Evolutionary conservation across 805 yeast species (phyloP).

Genomic region (Cyberlindnera misumaiensis): DNA sequence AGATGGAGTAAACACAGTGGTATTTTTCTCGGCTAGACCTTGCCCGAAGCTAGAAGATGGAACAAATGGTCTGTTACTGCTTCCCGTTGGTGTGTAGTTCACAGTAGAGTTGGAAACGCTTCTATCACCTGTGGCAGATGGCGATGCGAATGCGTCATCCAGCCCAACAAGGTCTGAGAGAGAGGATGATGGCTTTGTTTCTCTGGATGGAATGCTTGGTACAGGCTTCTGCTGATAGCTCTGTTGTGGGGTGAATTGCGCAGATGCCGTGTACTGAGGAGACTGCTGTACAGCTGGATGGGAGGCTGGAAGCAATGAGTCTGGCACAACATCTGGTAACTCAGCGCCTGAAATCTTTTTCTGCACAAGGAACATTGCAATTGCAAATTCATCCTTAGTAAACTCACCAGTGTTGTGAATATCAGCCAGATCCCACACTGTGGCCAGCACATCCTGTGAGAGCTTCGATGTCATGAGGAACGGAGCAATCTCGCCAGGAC

Average conservation of each 20-base stretch:
- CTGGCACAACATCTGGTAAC: slow-evolving; percentile 75
- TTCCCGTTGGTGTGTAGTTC: slow-evolving; percentile 25
- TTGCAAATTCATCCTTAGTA: slow-evolving; percentile 75
- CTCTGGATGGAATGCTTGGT: slow-evolving; percentile 31
- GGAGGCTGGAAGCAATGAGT: slow-evolving; percentile 37
- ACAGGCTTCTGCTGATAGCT: slow-evolving; percentile 6
- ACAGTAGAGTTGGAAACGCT: slow-evolving; percentile 21
- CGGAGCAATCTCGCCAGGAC: slow-evolving; percentile 78
- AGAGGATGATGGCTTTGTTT: slow-evolving; percentile 41
- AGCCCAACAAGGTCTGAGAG: slow-evolving; percentile 61
- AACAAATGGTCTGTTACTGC: slow-evolving; percentile 43
- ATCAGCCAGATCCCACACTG: slow-evolving; percentile 93
- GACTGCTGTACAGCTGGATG: slow-evolving; percentile 14
- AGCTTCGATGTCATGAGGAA: slow-evolving; percentile 85
- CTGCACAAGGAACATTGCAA: slow-evolving; percentile 91
- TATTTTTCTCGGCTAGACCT: slow-evolving; percentile 38
- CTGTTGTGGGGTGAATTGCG: too few species aligned
- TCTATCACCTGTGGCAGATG: slow-evolving; percentile 23
- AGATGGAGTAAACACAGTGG: slow-evolving; percentile 8
- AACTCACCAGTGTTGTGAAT: slow-evolving; percentile 80
- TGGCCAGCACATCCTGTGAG: slow-evolving; percentile 76
- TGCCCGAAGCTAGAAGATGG: slow-evolving; percentile 89
- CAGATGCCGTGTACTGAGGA: too few species aligned
- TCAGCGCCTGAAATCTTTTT: slow-evolving; percentile 71
- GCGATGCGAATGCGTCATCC: slow-evolving; percentile 46